These are phyloP conservation scores for Dactylis glomerata DNA, from an alignment of 176 grass and related monocot species.

Conservation along the genomic window DNA sequence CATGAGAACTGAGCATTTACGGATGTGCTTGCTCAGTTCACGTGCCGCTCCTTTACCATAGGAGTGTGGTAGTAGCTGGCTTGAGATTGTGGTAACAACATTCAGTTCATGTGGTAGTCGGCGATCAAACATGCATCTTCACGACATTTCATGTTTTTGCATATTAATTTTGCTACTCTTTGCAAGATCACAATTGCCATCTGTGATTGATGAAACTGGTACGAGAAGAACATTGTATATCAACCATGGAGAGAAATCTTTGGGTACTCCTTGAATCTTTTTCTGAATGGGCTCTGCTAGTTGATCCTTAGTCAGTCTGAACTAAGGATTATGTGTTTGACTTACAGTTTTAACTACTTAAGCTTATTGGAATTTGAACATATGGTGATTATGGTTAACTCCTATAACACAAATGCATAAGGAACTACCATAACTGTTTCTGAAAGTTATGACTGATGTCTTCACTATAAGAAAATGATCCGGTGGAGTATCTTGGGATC, in stretches of 20 bases:
- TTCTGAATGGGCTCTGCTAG: background rate
- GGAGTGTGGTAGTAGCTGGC: background rate
- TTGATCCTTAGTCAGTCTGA: background rate
- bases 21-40: background rate
- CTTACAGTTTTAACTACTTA: background rate
- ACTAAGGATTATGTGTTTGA: background rate
- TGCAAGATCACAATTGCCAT: background rate
- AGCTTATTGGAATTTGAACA: background rate
- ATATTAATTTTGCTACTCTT: background rate
- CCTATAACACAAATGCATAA: background rate
- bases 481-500: background rate
- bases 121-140: background rate
- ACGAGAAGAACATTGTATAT: background rate
- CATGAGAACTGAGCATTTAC: no score
- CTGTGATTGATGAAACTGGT: background rate
- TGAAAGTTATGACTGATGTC: background rate
- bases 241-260: background rate
- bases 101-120: background rate
- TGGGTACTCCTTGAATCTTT: background rate
- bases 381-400: background rate
- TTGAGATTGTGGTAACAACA: background rate
- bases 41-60: background rate
- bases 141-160: background rate
- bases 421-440: background rate
- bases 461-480: background rate